Conservation (phyloP, 495 filamentous ascomycete species). For the Aspergillus cavernicola region DNA sequence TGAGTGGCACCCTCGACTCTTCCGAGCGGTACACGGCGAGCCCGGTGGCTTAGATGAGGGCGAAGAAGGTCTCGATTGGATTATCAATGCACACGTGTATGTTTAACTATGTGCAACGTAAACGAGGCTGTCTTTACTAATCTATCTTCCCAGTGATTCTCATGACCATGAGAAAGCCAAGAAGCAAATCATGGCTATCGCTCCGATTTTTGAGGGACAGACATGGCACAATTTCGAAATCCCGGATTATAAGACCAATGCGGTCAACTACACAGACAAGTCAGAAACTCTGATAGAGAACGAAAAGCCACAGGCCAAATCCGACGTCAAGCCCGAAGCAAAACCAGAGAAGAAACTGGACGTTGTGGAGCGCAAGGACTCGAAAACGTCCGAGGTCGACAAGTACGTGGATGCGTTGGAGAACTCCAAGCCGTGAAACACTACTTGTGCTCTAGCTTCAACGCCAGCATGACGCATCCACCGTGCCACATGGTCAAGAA, state of each 20-base stretch:
- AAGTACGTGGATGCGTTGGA: slow-evolving; percentile 59
- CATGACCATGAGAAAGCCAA: slow-evolving; percentile 67
- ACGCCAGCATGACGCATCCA: not conserved
- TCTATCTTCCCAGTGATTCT: slow-evolving; percentile 50
- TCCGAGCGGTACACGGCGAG: slow-evolving; percentile 70
- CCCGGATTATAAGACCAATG: slow-evolving; percentile 28
- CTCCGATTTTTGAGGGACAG: slow-evolving; percentile 80
- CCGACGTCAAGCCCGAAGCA: not conserved
- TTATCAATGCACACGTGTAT: slow-evolving; percentile 86
- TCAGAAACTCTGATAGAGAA: slow-evolving; percentile 13
- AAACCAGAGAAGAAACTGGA: slow-evolving; percentile 1
- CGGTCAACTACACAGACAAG: slow-evolving; percentile 12
- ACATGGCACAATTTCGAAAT: slow-evolving; percentile 39
- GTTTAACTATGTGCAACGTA: slow-evolving; percentile 19
- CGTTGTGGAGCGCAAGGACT: slow-evolving; percentile 45
- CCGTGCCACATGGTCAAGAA: not conserved
- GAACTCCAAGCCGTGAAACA: slow-evolving; percentile 15
- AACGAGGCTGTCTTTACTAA: not conserved
- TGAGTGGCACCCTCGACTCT: slow-evolving; percentile 86
- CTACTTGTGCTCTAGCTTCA: not conserved
- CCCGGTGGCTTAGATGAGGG: slow-evolving; percentile 74
- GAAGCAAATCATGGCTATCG: slow-evolving; percentile 81
- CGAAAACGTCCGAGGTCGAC: slow-evolving; percentile 46
- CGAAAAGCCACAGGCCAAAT: not conserved
- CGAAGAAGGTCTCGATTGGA: slow-evolving; percentile 88